phyloP scores from a whole-genome alignment of 345 rosid genomes.

The Populus nigra region DNA sequence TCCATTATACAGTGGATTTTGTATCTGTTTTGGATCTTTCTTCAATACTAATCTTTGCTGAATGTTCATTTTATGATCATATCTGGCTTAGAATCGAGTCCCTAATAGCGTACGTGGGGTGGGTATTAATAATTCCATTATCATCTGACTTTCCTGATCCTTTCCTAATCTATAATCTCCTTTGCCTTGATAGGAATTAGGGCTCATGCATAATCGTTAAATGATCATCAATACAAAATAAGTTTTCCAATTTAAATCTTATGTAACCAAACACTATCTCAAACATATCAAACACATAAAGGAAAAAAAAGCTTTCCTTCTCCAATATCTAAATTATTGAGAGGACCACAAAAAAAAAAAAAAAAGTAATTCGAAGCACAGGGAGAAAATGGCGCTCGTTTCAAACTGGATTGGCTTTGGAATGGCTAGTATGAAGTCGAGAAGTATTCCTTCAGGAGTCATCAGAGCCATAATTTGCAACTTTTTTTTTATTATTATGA shows the following conservation, averaged over 20 bases:
- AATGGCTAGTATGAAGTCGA: too few species aligned
- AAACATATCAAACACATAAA: too few species aligned
- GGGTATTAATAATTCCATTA: neutral
- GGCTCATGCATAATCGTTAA: neutral
- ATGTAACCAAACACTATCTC: too few species aligned
- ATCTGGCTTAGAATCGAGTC: neutral
- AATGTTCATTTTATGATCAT: neutral
- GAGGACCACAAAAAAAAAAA: neutral
- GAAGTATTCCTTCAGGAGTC: too few species aligned
- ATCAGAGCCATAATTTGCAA: too few species aligned
- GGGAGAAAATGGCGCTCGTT: neutral
- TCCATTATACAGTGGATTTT: conserved; percentile 50
- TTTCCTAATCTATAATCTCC: conserved; percentile 6
- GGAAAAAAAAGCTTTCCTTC: neutral
- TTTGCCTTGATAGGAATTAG: conserved; percentile 9
- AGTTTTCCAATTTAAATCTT: too few species aligned
- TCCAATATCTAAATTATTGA: neutral
- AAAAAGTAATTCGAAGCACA: neutral
- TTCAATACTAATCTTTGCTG: neutral
- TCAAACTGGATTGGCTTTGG: too few species aligned
- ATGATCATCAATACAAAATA: neutral
- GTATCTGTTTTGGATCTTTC: neutral
- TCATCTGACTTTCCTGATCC: neutral
- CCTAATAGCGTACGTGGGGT: neutral
- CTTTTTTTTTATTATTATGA: too few species aligned